These are phyloP conservation scores for Colletotrichum lini DNA, from an alignment of 2,329 filamentous ascomycete genomes.

Conservation along the genomic window DNA sequence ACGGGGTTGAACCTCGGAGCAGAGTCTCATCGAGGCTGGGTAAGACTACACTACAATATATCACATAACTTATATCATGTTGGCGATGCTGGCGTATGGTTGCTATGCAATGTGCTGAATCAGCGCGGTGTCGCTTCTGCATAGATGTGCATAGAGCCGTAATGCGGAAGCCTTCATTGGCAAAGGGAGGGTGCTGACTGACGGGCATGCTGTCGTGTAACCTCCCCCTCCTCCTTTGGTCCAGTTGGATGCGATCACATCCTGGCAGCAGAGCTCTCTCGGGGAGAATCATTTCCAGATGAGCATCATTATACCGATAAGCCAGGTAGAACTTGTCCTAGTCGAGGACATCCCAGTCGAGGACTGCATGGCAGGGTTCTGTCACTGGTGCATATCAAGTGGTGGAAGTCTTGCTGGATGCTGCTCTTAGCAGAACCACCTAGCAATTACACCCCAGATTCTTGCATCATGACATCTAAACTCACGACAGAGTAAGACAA, in stretches of 20 bases:
- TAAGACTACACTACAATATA: not conserved
- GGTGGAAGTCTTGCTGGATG: too few relatives aligned
- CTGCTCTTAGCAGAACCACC: too few relatives aligned
- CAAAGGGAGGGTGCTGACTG: not conserved
- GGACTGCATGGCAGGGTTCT: too few relatives aligned
- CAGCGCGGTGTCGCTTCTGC: not conserved
- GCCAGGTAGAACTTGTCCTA: not conserved
- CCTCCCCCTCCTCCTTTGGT: not conserved
- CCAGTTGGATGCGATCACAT: not conserved
- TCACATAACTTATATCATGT: too few relatives aligned
- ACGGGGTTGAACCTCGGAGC: too few relatives aligned
- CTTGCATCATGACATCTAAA: too few relatives aligned
- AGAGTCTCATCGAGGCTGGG: not conserved
- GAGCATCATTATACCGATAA: not conserved
- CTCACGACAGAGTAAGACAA: too few relatives aligned
- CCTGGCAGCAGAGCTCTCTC: not conserved
- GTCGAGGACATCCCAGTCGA: not conserved
- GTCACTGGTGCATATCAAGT: too few relatives aligned
- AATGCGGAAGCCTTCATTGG: not conserved
- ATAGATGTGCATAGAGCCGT: not conserved
- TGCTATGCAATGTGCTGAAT: constrained; percentile 1
- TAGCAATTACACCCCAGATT: too few relatives aligned
- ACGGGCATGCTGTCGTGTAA: not conserved
- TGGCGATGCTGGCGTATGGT: not conserved
- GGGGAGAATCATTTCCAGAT: not conserved